These are phyloP conservation scores for Epichloe sylvatica DNA, from an alignment of 2,329 filamentous ascomycete species.

Conservation along the genomic window DNA sequence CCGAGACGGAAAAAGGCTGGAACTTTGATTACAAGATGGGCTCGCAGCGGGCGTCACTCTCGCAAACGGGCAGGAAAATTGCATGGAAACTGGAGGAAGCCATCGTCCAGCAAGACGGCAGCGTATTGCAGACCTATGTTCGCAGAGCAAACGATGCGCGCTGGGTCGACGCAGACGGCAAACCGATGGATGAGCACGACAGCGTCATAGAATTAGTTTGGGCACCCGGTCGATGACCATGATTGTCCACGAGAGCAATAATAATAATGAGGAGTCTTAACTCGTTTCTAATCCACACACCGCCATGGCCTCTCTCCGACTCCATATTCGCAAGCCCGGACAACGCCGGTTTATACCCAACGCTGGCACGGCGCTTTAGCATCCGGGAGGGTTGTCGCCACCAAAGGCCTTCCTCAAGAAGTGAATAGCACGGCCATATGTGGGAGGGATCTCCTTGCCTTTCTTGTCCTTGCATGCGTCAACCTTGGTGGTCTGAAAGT, in stretches of 20 bases:
- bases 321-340: too few relatives aligned
- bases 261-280: too few relatives aligned
- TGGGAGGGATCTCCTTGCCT: neutral
- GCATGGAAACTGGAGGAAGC: slow-evolving; percentile 39
- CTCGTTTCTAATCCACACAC: too few relatives aligned
- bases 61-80: slow-evolving; percentile 34
- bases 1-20: slow-evolving; percentile 30
- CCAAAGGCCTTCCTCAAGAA: neutral
- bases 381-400: neutral
- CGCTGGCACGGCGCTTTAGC: neutral
- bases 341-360: too few relatives aligned
- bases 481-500: neutral
- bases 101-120: slow-evolving; percentile 29
- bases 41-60: slow-evolving; percentile 30
- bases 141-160: slow-evolving; percentile 36
- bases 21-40: slow-evolving; percentile 36
- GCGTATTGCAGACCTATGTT: slow-evolving; percentile 37
- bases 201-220: slow-evolving; percentile 43
- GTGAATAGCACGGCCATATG: neutral
- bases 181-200: slow-evolving; percentile 36
- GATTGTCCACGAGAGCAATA: too few relatives aligned
- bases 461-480: neutral
- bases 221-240: slow-evolving; percentile 21
- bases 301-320: too few relatives aligned
- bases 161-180: slow-evolving; percentile 32